Evolutionary conservation across 345 rosid species (phyloP).

Genomic region (Isatis tinctoria): DNA sequence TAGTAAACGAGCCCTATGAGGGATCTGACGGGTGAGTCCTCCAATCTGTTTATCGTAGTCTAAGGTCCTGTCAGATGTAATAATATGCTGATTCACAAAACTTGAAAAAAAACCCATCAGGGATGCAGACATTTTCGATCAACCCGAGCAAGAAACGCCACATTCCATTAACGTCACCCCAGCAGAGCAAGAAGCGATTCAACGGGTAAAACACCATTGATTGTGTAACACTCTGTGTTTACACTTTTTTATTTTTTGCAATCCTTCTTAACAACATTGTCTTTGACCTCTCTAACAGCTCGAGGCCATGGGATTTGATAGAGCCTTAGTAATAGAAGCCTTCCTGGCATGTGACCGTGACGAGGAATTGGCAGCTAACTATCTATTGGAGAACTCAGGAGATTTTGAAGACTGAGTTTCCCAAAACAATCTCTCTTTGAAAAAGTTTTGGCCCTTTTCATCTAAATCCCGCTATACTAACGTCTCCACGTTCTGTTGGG

Average conservation of each 20-base stretch:
- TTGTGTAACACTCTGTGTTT: not conserved
- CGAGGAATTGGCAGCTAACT: conserved; percentile 97
- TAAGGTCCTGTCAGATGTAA: not conserved
- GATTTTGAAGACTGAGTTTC: conserved; percentile 80
- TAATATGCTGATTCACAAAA: not conserved
- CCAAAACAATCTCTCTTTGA: not conserved
- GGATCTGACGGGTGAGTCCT: conserved; percentile 86
- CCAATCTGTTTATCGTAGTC: not conserved
- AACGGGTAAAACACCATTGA: conserved; percentile 47
- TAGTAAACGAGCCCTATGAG: conserved; percentile 90
- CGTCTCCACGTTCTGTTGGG: not conserved
- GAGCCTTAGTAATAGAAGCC: conserved; percentile 94
- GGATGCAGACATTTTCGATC: conserved; percentile 77
- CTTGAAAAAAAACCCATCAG: conserved; percentile 10
- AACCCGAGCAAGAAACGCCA: conserved; percentile 87
- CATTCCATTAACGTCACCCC: conserved; percentile 91
- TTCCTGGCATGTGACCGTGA: conserved; percentile 98
- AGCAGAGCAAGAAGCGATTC: conserved; percentile 88
- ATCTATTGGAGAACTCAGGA: conserved; percentile 85
- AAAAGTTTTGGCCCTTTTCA: conserved; percentile 24
- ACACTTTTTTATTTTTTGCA: not conserved
- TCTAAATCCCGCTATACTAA: not conserved
- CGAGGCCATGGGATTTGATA: conserved; percentile 95
- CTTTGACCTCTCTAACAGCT: conserved; percentile 44
- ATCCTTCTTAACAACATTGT: not conserved